These are phyloP conservation scores for Tulasnella sp. DNA, from an alignment of 768 basidiomycete genomes.

Conservation along the genomic window DNA sequence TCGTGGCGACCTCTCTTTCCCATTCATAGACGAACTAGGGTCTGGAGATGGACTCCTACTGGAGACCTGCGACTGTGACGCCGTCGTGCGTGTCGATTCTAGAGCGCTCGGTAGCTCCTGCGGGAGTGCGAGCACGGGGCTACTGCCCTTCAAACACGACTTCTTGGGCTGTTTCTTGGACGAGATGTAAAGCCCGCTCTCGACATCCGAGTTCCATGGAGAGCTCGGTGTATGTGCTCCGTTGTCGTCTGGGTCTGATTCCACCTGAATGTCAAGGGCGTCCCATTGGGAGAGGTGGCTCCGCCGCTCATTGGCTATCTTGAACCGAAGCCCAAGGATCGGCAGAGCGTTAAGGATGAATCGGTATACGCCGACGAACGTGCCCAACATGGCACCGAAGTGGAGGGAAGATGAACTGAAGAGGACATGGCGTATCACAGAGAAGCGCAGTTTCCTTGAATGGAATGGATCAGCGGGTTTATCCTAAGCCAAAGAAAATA, in stretches of 20 bases:
- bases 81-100: too few species aligned
- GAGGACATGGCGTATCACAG: slow-evolving; percentile 66
- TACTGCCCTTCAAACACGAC: not conserved
- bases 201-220: not conserved
- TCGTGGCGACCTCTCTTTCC: not conserved
- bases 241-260: slow-evolving; percentile 12
- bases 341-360: slow-evolving; percentile 68
- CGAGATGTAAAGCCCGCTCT: not conserved
- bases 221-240: not conserved
- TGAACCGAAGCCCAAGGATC: slow-evolving; percentile 37
- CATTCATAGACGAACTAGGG: not conserved
- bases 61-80: not conserved
- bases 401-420: slow-evolving; percentile 74
- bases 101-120: too few species aligned
- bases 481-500: too few species aligned
- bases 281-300: not conserved
- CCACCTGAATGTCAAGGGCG: slow-evolving; percentile 14
- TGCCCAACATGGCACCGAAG: slow-evolving; percentile 65
- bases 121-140: not conserved
- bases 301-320: too few species aligned
- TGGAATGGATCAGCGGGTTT: not conserved
- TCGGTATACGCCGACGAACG: slow-evolving; percentile 61
- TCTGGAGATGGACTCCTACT: not conserved
- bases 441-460: slow-evolving; percentile 48
- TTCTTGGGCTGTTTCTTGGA: not conserved